Base-by-base conservation (phyloP, 225 moss, liverwort and hornwort species). In the Pseudoscleropodium purum region DNA sequence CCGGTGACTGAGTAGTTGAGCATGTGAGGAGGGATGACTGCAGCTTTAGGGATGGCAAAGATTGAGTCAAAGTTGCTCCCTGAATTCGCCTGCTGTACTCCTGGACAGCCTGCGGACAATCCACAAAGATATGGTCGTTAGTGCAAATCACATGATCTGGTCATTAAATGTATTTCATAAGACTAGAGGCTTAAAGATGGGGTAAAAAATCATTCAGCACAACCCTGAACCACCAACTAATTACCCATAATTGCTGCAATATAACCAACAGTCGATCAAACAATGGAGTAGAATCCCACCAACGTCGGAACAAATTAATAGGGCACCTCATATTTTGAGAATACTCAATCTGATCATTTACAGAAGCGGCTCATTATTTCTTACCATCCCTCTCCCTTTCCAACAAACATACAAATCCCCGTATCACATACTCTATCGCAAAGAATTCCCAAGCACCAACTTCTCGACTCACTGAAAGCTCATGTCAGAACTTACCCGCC, bases 41-140 rank as follows among this genome's bases (percentile, higher is more conserved):
- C 67, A 89, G 75, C 29, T 87, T 91, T 59, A 93, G 75, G 31
- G 92, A 89, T 54, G 95, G 93, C 82, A 93, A 59, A 65, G 91
- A 94, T 92, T 92, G 92, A 82, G 92, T 94, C 94, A 93, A 79
- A 79, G 85, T 90, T 85, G 91, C 84, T 88, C 95, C 92, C 64
- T 88, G 92, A 82, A 96, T 94, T 83, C 95, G 93, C 92, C 94
- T 96, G 89, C 96, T 96, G 82, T 98, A 98, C 90, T 97, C 97
- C 89, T 95, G 97, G 49, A 98, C 98, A 94, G 97, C 97, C 98
- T 98, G 96, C 94, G 88, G 60, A 88, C 12, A 75, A 54, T 73
- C 41, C 85, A 79, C 41, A 81, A 88, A 89, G 67, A 70, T 70
- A 63, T 68, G 85, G 77, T 75, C 47, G 7, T 70, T 30, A 92